Evolutionary conservation across 23 red algal genomes (phyloP), one percentile per base, ranked within the genome.

Genomic region (Chondrus crispus): DNA sequence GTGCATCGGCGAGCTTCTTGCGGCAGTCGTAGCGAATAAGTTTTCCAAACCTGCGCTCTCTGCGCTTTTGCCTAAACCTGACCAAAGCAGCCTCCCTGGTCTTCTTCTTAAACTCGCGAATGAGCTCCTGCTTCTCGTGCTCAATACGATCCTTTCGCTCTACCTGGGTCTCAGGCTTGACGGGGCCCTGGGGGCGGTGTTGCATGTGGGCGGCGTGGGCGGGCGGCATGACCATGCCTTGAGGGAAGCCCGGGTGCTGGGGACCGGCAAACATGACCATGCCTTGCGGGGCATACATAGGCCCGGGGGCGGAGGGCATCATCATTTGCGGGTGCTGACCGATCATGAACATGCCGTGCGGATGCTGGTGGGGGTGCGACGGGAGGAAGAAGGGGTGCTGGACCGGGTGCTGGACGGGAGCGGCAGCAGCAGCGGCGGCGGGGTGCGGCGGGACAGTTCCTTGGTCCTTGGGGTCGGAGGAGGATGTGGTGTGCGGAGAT

Each of bases 21-120:
- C 96, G 85, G 68, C 92, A 95, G 11, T 91, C 82, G 49, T 98
- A 98, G 4, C 96, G 66, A 33, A 98, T 94, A 32, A 95, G 63
- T 53, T 98, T 98, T 7, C 84, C 93, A 50, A 95, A 98, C 58
- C 89, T 41, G n/a, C 96, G 51, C 22, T 98, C 96, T 53, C 82
- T 74, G 42, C 91, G 46, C 90, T 98, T 98, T 64, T 98, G 96
- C 9, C 96, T 83, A 79, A 95, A 98, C 45, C 96, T 91, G 8
- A 98, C 87, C 1, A 98, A 75, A 5, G 96, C 96, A 20, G 96
- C 96, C 73, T 98, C 91, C 9, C 96, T 29, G 1, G 93, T 95
- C 60, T 92, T 98, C 76, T 98, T 93, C 88, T 98, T 98, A 51
- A 98, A 98, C 64, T 98, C 91, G 19, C 85, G 60, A 28, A 87